Conservation (phyloP, 2,329 filamentous ascomycete species). For the Cercospora berteroae region DNA sequence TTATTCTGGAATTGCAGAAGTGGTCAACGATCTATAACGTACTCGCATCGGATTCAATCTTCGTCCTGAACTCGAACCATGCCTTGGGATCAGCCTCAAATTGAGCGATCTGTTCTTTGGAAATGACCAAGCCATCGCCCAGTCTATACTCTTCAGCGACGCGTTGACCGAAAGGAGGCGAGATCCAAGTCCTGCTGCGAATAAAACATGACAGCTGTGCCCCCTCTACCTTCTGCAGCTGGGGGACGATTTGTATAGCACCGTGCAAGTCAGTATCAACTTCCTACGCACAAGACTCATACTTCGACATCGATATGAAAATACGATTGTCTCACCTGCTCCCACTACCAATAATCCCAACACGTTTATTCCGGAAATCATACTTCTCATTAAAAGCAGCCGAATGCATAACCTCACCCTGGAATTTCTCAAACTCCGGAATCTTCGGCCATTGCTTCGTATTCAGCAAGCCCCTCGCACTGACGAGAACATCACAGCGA, state of each 20-base stretch:
- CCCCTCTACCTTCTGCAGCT: slow-evolving; percentile 37
- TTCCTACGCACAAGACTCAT: too few species aligned
- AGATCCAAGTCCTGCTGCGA: slow-evolving; percentile 65
- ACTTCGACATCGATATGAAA: too few species aligned
- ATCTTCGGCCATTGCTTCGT: slow-evolving; percentile 24
- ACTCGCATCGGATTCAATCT: slow-evolving; percentile 52
- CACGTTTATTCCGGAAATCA: slow-evolving; percentile 37
- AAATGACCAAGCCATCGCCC: slow-evolving; percentile 53
- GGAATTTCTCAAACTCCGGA: slow-evolving; percentile 41
- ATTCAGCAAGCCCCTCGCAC: slow-evolving; percentile 24
- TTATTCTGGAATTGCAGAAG: not conserved
- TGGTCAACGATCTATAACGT: not conserved
- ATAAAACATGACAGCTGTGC: slow-evolving; percentile 61
- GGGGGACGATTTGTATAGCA: slow-evolving; percentile 44
- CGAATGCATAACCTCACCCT: slow-evolving; percentile 41
- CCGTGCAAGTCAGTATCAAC: slow-evolving; percentile 18
- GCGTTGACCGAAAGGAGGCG: slow-evolving; percentile 48
- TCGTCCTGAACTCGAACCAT: slow-evolving; percentile 53
- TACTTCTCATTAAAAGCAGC: slow-evolving; percentile 38
- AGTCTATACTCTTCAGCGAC: slow-evolving; percentile 38
- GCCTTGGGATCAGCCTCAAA: slow-evolving; percentile 58
- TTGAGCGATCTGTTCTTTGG: slow-evolving; percentile 53
- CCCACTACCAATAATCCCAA: slow-evolving; percentile 44
- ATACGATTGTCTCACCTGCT: slow-evolving; percentile 17
- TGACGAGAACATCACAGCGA: slow-evolving; percentile 23